phyloP scores from a whole-genome alignment of 192 early-diverging fungal genomes.

The Coemansia sp. region DNA sequence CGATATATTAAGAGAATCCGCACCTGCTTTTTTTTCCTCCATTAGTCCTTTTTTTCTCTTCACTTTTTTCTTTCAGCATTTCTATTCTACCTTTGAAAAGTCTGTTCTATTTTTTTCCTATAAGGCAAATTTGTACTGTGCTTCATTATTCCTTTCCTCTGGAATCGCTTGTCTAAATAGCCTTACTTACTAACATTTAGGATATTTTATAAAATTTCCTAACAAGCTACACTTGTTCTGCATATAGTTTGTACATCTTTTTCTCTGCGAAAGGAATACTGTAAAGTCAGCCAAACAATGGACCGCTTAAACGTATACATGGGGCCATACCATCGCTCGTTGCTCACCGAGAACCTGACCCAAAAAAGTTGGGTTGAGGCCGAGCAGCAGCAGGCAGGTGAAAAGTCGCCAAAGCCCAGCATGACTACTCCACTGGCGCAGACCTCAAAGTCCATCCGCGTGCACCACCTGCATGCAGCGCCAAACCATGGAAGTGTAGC shows the following conservation, averaged over 20 bases:
- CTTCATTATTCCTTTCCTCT: background rate
- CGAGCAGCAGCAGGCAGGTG: background rate
- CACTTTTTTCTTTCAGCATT: background rate
- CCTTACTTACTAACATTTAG: background rate
- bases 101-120: background rate
- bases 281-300: background rate
- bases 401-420: background rate
- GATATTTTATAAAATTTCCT: too few relatives aligned
- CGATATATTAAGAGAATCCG: conserved; percentile 8
- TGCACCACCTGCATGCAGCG: background rate
- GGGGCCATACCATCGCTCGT: conserved; percentile 13
- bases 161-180: background rate
- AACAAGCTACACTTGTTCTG: too few relatives aligned
- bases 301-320: background rate
- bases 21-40: conserved; percentile 3
- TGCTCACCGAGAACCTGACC: background rate
- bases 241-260: background rate
- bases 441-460: conserved; percentile 1
- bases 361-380: background rate
- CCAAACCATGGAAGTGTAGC: background rate
- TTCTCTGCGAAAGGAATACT: background rate
- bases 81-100: background rate
- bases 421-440: background rate
- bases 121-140: background rate
- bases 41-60: background rate